Evolutionary conservation across 2,329 filamentous ascomycete genomes (phyloP), one percentile per base, ranked within the genome.

Genomic region (Parasarocladium wereldwijsianum): DNA sequence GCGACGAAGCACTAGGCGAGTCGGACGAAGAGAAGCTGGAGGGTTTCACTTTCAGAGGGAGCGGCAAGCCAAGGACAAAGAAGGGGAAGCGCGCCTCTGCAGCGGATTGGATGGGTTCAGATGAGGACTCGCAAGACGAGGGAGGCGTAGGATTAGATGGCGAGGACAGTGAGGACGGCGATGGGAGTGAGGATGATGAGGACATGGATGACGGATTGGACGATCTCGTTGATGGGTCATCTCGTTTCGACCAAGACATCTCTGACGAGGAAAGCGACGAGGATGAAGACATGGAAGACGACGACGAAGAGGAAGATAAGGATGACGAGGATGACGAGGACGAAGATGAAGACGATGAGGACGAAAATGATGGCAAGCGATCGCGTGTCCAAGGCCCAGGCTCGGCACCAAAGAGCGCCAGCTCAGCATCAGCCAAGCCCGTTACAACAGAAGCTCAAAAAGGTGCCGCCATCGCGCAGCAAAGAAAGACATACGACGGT

Each of bases 11-110:
- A 1, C 76, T 96, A 46, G 81, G 75, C 3, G 75, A 80, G 32
- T 90, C 82, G 40, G 87, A 96, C 43, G 76, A 83, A 40, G 84
- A 92, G 49, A 68, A 67, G 30, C 84, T 93, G 43, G 74, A 79
- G 39, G 72, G 70, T 1, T 93, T 81, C 47, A 70, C 57, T 1
- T 76, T 76, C 38, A 56, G 66, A 18, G 70, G 69, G 14, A 76
- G 69, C 49, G 63, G 61, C 2, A 67, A 66, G 37, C 58, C 64
- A 31, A 46, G 45, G 11, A 40, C 50, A 26, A 44, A 47, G 19
- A 52, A 49, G 14, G 17, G 12, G 11, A 58, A 51, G 32, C 52
- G 65, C 37, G 56, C 61, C 6, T 66, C 52, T 23, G 70, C 66
- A 20, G 64, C 61, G 5, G 70, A 76, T 41, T 75, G 66, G 31